These are phyloP conservation scores for Trametes cingulata DNA, from an alignment of 768 basidiomycete species.

Conservation along the genomic window DNA sequence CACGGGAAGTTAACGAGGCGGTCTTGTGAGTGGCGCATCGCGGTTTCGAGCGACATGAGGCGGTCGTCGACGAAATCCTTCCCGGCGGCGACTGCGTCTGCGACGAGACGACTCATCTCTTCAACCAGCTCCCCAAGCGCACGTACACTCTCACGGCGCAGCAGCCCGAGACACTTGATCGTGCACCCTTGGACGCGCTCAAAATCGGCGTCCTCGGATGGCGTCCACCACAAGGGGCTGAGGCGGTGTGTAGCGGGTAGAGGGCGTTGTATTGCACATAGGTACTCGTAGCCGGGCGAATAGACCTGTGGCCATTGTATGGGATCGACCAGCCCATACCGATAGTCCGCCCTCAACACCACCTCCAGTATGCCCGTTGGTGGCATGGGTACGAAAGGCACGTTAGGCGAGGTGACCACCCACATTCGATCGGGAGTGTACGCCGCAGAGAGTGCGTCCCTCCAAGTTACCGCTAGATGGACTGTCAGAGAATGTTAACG, in stretches of 20 bases:
- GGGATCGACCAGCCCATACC: background rate
- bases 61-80: background rate
- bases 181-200: background rate
- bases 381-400: background rate
- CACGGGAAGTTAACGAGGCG: background rate
- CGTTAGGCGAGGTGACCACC: background rate
- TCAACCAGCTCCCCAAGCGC: no score
- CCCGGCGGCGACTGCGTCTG: background rate
- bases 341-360: background rate
- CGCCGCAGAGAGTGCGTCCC: background rate
- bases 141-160: background rate
- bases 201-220: background rate
- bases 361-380: background rate
- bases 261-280: background rate
- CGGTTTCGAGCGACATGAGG: background rate
- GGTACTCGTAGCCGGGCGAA: background rate
- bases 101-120: background rate
- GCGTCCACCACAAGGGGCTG: background rate
- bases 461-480: no score
- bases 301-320: background rate
- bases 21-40: background rate
- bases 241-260: background rate
- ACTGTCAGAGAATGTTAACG: no score
- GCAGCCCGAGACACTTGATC: background rate
- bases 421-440: background rate